phyloP scores from a whole-genome alignment of 331 rosid genomes.

The Pyracantha coccinea region DNA sequence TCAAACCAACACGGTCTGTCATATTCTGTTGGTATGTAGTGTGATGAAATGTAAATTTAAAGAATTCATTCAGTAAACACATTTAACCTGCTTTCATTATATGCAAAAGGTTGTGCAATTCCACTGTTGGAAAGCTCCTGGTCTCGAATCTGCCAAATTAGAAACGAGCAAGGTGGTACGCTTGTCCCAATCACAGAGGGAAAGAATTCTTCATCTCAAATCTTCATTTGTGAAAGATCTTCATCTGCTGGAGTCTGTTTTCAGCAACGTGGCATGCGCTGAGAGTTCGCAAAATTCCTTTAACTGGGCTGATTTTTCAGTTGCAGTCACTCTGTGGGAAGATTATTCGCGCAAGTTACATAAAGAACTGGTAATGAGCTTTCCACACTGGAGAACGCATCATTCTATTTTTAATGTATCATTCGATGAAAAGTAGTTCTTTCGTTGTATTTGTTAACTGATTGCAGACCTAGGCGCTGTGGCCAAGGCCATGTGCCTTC shows the following conservation, averaged over 20 bases:
- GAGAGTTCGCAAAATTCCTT: conserved; percentile 18
- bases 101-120: conserved; percentile 60
- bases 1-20: neutral
- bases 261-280: conserved; percentile 11
- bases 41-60: neutral
- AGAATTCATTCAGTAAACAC: neutral
- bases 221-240: conserved; percentile 39
- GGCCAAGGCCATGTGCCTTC: too few relatives aligned
- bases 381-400: conserved; percentile 54
- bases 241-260: conserved; percentile 30
- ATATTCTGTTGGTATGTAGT: too few relatives aligned
- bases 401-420: conserved; percentile 50
- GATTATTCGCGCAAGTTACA: conserved; percentile 34
- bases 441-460: neutral
- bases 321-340: conserved; percentile 43
- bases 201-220: conserved; percentile 29
- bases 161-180: conserved; percentile 25
- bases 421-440: neutral
- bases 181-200: conserved; percentile 30
- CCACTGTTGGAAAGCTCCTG: conserved; percentile 53
- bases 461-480: too few relatives aligned
- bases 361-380: conserved; percentile 35
- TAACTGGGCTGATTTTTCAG: conserved; percentile 41
- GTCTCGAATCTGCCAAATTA: conserved; percentile 16
- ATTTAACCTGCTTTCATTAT: conserved; percentile 2